Evolutionary conservation across 2,329 filamentous ascomycete species (phyloP), one percentile per base, ranked within the genome.

Genomic region (Claviceps maximensis): DNA sequence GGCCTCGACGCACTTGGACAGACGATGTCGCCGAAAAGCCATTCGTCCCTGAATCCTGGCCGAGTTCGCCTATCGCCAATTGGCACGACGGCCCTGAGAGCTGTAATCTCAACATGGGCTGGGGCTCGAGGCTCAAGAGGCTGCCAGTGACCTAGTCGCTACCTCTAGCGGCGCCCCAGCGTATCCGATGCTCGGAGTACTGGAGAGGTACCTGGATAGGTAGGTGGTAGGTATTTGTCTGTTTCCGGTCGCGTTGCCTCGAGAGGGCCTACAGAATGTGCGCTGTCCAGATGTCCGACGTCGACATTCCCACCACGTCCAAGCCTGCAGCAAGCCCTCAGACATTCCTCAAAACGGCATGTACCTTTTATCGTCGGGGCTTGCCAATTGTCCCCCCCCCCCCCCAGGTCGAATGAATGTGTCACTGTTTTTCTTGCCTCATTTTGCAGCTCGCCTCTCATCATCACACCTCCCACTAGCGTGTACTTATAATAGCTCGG

Each of bases 51-150:
- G 29, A 17, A 51, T 38, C 38, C 38, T 38, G 17, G 40, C 50
- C 50, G 42, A 42, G 42, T 47, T 52, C 36, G 46, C 46, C 29
- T 41, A 45, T 47, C 36, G 47, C 41, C 49, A 25, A 41, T 33
- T 42, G 42, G 33, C 36, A 29, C 38, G 36, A 21, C 42, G 36
- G 23, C 25, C 15, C 42, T 12, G 36, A 41, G 19, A 19, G 52
- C 49, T 36, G 41, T 36, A 53, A 56, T 56, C 50, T 51, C 49
- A 46, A 49, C 51, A 49, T 46, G 44, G 33, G 42, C 45, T 36
- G 12, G 41, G 45, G 33, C 13, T 49, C 23, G 40, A 49, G 45
- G 15, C 25, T 48, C 8, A n/a, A n/a, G n/a, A n/a, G n/a, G n/a
- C n/a, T 29, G 8, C 23, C 12, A 21, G 45, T 3, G 12, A 33